Evolutionary conservation across 305 asterid genomes (phyloP), one percentile per base, ranked within the genome.

Genomic region (Solanum hybrid): DNA sequence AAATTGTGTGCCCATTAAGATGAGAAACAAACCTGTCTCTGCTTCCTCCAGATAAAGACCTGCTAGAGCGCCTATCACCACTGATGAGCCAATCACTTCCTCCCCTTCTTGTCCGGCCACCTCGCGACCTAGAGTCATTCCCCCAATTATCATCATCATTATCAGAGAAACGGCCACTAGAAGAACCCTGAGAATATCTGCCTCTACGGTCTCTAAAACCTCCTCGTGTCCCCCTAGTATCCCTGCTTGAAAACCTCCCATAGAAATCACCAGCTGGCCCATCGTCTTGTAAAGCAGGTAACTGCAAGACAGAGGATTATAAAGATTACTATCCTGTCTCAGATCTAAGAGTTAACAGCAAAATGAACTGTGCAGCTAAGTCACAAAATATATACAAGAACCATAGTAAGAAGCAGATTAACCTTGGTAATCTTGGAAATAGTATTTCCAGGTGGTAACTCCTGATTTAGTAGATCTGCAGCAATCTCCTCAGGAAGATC

Each of bases 401-500:
- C 37, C 72, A n/a, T 4, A 10, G 60, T 71, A 77, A 37, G 89
- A 24, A 46, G 24, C 60, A 69, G 35, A 86, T 32, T 93, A 87
- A 94, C 99, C 96, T 97, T 97, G n/a, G 95, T 60, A 85, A 96
- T 91, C 92, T 94, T 97, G 92, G 97, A 72, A 90, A 97, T 94
- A 86, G 97, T 94, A 93, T 97, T 96, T 79, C 99, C 98, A 76
- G 95, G 95, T 37, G 99, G 99, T 82, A 96, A 86, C 89, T 95
- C 96, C 93, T 90, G 94, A 81, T 71, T 94, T 85, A 97, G 95
- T 46, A 97, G 95, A 91, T 95, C 98, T 91, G 93, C 95, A 13
- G 99, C 99, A 90, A 96, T 92, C 93, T 97, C 99, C 93, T 96
- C 99, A 3, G 99, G 99, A 86, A 97, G 98, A 94, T 97, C 99